phyloP scores from a whole-genome alignment of 352 stramenopile species.

The Pythium brachiatum region DNA sequence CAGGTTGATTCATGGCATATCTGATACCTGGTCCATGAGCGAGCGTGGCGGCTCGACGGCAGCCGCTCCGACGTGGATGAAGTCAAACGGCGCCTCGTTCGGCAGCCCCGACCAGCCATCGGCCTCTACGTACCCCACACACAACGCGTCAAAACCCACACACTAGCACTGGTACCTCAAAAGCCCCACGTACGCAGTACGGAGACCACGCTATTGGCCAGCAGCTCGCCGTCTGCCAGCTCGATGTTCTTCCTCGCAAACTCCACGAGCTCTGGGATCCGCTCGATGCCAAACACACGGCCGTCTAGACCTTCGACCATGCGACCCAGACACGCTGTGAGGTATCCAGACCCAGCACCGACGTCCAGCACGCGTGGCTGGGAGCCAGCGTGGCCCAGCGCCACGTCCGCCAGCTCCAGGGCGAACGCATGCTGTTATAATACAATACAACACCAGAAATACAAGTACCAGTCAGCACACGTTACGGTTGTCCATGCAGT shows the following conservation, averaged over 20 bases:
- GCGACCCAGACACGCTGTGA: constrained; percentile 91
- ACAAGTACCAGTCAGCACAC: not conserved
- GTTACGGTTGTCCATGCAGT: not conserved
- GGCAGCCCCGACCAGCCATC: constrained; percentile 93
- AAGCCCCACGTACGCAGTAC: constrained; percentile 53
- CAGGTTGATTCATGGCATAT: too few relatives aligned
- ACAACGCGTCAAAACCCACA: not conserved
- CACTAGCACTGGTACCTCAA: too few relatives aligned
- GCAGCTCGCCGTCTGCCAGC: constrained; percentile 73
- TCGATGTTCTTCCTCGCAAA: constrained; percentile 84
- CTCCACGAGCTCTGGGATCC: constrained; percentile 81
- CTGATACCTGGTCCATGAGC: constrained; percentile 90
- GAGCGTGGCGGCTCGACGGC: constrained; percentile 82
- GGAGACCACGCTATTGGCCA: constrained; percentile 56
- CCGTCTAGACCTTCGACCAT: constrained; percentile 43
- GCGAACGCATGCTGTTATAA: constrained; percentile 78
- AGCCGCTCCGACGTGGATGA: constrained; percentile 96
- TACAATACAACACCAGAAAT: not conserved
- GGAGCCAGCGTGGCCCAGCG: constrained; percentile 31
- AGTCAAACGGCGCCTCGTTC: constrained; percentile 91
- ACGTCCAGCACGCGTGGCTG: constrained; percentile 91
- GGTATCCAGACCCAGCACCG: constrained; percentile 93
- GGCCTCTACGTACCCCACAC: constrained; percentile 27
- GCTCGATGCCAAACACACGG: constrained; percentile 91
- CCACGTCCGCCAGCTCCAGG: constrained; percentile 69